A percentile compares a stretch with the other conserved stretches of the same genome.
Evolutionary conservation across 805 yeast genomes (phyloP).

Genomic region (Candida vaughaniae): DNA sequence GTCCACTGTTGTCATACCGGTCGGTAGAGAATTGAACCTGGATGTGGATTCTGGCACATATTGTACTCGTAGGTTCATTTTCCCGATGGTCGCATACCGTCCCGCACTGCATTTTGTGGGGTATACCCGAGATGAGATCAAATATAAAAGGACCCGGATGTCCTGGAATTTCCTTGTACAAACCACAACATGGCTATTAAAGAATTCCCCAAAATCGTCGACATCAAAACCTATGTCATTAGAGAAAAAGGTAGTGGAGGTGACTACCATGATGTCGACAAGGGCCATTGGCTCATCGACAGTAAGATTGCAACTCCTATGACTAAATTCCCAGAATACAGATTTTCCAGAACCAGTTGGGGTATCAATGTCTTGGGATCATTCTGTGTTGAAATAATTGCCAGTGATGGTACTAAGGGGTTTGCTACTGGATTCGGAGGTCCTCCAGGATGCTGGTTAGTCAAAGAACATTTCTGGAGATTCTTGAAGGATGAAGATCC

Average conservation of each 20-base stretch:
- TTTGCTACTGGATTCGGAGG: slow-evolving; percentile 55
- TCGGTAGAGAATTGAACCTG: no score
- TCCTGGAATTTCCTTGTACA: slow-evolving; percentile 16
- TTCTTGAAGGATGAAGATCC: slow-evolving; percentile 49
- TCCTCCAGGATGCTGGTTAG: slow-evolving; percentile 50
- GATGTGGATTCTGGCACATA: no score
- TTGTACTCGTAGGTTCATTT: no score
- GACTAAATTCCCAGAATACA: slow-evolving; percentile 47
- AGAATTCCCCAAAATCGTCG: slow-evolving; percentile 44
- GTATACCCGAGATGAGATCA: no score
- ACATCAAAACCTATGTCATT: slow-evolving; percentile 41
- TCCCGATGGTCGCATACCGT: no score
- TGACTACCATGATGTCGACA: slow-evolving; percentile 49
- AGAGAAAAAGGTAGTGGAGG: slow-evolving; percentile 50
- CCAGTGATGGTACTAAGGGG: slow-evolving; percentile 49
- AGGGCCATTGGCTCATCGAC: slow-evolving; percentile 52
- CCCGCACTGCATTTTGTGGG: no score
- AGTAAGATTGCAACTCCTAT: slow-evolving; percentile 48
- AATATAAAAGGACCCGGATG: no score
- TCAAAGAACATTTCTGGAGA: slow-evolving; percentile 45
- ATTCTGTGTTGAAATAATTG: slow-evolving; percentile 48
- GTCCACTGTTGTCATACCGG: no score
- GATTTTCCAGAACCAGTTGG: slow-evolving; percentile 46
- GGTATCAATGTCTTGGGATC: slow-evolving; percentile 53
- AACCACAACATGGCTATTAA: slow-evolving; percentile 30